These are phyloP conservation scores for Phytopythium boreale DNA, from an alignment of 352 stramenopile species.

Conservation along the genomic window DNA sequence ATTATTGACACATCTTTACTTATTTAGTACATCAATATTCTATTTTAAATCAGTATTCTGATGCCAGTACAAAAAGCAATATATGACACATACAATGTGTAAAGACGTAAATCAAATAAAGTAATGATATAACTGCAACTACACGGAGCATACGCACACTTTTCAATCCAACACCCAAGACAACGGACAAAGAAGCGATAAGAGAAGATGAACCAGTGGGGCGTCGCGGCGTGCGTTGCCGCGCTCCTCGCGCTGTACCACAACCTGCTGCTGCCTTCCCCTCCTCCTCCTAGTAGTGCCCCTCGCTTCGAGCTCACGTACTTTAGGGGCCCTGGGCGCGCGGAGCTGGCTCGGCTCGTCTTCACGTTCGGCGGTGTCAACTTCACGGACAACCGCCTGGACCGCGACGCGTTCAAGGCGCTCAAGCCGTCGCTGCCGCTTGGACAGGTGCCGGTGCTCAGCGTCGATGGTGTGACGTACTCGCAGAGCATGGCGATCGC, in stretches of 20 bases:
- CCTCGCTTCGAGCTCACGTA: constrained; percentile 67
- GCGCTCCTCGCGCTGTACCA: constrained; percentile 30
- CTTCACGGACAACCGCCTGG: constrained; percentile 65
- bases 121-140: neutral
- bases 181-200: neutral
- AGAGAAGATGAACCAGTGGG: constrained; percentile 22
- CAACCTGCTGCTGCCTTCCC: constrained; percentile 16
- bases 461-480: constrained; percentile 41
- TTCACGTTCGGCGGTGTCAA: constrained; percentile 47
- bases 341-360: constrained; percentile 58
- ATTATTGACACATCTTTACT: too few relatives aligned
- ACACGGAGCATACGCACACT: too few relatives aligned
- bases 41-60: too few relatives aligned
- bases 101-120: too few relatives aligned
- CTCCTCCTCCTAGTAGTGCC: neutral
- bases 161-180: neutral
- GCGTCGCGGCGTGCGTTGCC: constrained; percentile 18
- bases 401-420: constrained; percentile 31
- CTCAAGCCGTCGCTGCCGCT: constrained; percentile 56
- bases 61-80: too few relatives aligned
- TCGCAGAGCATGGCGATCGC: constrained; percentile 38
- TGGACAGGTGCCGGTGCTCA: constrained; percentile 40
- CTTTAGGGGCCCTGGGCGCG: constrained; percentile 48
- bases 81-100: too few relatives aligned
- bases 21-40: too few relatives aligned